Conservation (phyloP, 768 basidiomycete genomes). For the Tricholoma terreum region DNA sequence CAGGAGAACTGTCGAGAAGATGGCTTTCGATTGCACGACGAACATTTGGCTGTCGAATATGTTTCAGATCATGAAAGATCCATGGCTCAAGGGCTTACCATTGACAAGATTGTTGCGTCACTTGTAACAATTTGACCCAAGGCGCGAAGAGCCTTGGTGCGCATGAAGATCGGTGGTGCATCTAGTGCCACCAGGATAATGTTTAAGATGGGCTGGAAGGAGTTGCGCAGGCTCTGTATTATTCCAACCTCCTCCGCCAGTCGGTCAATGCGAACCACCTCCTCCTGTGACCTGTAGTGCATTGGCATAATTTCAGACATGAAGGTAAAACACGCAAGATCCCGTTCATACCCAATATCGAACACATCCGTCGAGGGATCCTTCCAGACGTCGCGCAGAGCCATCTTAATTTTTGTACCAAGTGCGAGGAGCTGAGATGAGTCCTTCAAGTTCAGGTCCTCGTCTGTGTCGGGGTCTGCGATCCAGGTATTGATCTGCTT, state of each 20-base stretch:
- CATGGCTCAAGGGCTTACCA: constrained; percentile 43
- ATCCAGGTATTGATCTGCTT: constrained; percentile 54
- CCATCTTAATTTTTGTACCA: constrained; percentile 54
- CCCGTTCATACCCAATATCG: constrained; percentile 62
- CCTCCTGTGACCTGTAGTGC: constrained; percentile 61
- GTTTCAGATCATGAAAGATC: neutral
- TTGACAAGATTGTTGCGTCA: constrained; percentile 78
- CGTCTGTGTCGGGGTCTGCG: constrained; percentile 41
- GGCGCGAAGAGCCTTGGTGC: constrained; percentile 90
- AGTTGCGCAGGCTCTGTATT: constrained; percentile 69
- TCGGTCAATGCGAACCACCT: constrained; percentile 62
- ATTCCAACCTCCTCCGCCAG: constrained; percentile 76
- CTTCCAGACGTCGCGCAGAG: constrained; percentile 74
- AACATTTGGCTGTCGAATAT: constrained; percentile 58
- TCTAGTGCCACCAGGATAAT: constrained; percentile 79
- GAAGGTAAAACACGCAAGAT: neutral
- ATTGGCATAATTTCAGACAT: neutral
- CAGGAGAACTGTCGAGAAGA: constrained; percentile 86
- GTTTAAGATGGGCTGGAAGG: constrained; percentile 81
- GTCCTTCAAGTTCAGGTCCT: constrained; percentile 44
- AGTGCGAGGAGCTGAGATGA: constrained; percentile 41
- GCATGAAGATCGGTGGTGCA: constrained; percentile 84
- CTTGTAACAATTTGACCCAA: constrained; percentile 87
- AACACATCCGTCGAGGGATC: constrained; percentile 71
- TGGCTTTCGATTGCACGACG: constrained; percentile 86